These are phyloP conservation scores for Actinomortierella wolfii DNA, from an alignment of 371 early-diverging fungal genomes.

Conservation along the genomic window DNA sequence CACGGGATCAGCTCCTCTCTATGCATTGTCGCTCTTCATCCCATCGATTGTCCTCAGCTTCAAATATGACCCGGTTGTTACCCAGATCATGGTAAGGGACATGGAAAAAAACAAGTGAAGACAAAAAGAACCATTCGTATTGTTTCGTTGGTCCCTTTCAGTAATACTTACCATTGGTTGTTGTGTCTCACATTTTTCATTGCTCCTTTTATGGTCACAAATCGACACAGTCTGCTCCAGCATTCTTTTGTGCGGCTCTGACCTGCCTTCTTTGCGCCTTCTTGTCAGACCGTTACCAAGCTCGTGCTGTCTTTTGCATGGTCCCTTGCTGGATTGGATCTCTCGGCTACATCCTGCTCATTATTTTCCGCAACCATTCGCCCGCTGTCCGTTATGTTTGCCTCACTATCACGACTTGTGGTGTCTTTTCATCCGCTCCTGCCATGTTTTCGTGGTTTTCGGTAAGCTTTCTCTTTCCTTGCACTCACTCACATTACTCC, in stretches of 20 bases:
- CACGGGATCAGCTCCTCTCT: constrained; percentile 60
- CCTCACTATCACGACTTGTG: constrained; percentile 57
- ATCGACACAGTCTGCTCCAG: too few relatives aligned
- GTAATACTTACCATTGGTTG: too few relatives aligned
- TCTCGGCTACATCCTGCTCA: constrained; percentile 68
- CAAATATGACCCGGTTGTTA: too few relatives aligned
- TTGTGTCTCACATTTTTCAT: too few relatives aligned
- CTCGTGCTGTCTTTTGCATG: constrained; percentile 67
- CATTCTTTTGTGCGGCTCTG: too few relatives aligned
- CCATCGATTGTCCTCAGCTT: constrained; percentile 63
- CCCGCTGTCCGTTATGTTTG: constrained; percentile 54
- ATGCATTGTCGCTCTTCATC: constrained; percentile 62
- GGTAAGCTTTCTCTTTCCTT: too few relatives aligned
- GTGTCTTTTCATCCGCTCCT: constrained; percentile 63
- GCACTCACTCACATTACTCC: too few relatives aligned
- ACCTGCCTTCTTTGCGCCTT: constrained; percentile 53
- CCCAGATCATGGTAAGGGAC: too few relatives aligned
- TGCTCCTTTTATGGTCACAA: too few relatives aligned
- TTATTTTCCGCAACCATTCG: constrained; percentile 38
- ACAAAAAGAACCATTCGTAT: too few relatives aligned
- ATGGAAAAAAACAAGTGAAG: too few relatives aligned
- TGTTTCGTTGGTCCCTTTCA: too few relatives aligned
- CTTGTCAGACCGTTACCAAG: constrained; percentile 64
- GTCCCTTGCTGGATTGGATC: constrained; percentile 60
- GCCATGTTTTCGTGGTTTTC: constrained; percentile 68